Evolutionary conservation across 1,139 yeast genomes (phyloP).

Genomic region (Blastobotrys persicus): DNA sequence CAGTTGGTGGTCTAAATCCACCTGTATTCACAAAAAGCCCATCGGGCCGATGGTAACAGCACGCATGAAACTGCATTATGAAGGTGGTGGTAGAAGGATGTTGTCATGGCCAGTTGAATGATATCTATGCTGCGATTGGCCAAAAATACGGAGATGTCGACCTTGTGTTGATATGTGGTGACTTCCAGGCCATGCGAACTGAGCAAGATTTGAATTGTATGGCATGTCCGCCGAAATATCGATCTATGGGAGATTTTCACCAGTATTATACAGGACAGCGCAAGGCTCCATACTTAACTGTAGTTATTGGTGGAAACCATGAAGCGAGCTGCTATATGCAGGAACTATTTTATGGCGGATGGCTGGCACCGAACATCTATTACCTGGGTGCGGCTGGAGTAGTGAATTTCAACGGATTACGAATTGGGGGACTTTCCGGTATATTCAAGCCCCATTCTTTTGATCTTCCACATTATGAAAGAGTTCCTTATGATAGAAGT

Average conservation of each 20-base stretch:
- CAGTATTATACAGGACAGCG: constrained; percentile 61
- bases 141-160: constrained; percentile 42
- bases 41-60: too few relatives aligned
- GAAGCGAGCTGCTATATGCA: constrained; percentile 78
- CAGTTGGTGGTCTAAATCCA: too few relatives aligned
- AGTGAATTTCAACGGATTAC: constrained; percentile 67
- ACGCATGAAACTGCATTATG: too few relatives aligned
- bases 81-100: constrained; percentile 84
- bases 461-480: constrained; percentile 41
- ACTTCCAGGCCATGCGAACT: constrained; percentile 70
- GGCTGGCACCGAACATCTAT: constrained; percentile 91
- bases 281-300: constrained; percentile 70
- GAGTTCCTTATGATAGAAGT: constrained; percentile 48
- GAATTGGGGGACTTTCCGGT: constrained; percentile 83
- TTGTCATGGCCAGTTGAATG: constrained; percentile 78
- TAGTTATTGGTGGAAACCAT: constrained; percentile 94
- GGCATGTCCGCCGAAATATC: constrained; percentile 54
- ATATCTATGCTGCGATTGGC: constrained; percentile 50
- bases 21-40: too few relatives aligned
- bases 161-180: constrained; percentile 82
- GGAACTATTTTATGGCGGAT: constrained; percentile 84
- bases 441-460: constrained; percentile 60
- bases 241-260: constrained; percentile 71
- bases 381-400: constrained; percentile 79
- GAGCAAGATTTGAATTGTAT: constrained; percentile 62